phyloP scores from a whole-genome alignment of 257 asterid genomes.

The Solanum bukasovii region DNA sequence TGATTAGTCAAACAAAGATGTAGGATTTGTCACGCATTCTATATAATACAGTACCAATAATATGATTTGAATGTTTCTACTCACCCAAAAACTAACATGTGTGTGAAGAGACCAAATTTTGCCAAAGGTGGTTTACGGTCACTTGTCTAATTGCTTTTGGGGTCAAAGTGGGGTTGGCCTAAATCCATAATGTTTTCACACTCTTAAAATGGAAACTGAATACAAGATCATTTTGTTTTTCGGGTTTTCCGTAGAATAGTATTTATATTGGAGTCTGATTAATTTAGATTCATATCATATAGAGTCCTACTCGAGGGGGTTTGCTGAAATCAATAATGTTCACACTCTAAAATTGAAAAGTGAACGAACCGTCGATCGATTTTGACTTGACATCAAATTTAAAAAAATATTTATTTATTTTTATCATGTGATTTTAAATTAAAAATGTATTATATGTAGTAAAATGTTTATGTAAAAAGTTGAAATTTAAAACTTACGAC shows the following conservation, averaged over 20 bases:
- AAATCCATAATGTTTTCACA: not conserved
- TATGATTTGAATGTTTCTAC: not conserved
- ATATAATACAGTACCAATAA: not conserved
- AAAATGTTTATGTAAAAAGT: too few relatives aligned
- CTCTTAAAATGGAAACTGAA: not conserved
- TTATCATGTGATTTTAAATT: too few relatives aligned
- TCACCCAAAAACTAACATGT: not conserved
- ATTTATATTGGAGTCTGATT: not conserved
- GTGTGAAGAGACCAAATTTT: not conserved
- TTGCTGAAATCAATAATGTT: not conserved
- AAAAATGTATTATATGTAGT: too few relatives aligned
- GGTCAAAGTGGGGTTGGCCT: not conserved
- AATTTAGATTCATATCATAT: too few relatives aligned
- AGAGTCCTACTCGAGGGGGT: too few relatives aligned
- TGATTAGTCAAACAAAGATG: not conserved
- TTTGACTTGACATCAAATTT: too few relatives aligned
- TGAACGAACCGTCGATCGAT: too few relatives aligned
- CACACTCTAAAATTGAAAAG: too few relatives aligned
- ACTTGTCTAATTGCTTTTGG: not conserved
- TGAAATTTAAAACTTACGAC: too few relatives aligned
- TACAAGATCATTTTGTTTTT: too few relatives aligned
- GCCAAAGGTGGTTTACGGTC: not conserved
- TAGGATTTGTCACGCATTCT: not conserved
- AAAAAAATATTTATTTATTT: too few relatives aligned
- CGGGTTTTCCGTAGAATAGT: rapidly evolving